Percentiles rank a stretch among this genome's conserved stretches.
phyloP scores from a whole-genome alignment of 169 alveolate genomes.

The Plasmodium inui region DNA sequence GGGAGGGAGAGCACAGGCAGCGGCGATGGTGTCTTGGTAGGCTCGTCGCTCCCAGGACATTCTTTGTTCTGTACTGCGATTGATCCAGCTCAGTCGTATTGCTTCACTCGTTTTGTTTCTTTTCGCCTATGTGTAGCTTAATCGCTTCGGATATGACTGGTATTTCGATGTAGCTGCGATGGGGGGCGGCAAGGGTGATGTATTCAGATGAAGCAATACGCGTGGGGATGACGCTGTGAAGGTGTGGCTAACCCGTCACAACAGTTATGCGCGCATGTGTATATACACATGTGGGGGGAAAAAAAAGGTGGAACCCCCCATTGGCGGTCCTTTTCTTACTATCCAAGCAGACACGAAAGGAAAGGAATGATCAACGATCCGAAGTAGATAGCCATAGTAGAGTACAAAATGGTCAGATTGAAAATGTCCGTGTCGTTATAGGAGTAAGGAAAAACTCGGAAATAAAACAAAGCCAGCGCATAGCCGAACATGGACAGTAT shows the following conservation, averaged over 20 bases:
- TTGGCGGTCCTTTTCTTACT: conserved; percentile 10
- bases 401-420: conserved; percentile 55
- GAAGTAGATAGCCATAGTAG: conserved; percentile 67
- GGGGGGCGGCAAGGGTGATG: no score
- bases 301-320: neutral
- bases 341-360: conserved; percentile 58
- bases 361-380: conserved; percentile 63
- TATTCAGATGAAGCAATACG: no score
- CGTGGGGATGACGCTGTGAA: neutral
- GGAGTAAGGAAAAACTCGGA: conserved; percentile 69
- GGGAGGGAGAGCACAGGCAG: neutral
- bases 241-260: neutral
- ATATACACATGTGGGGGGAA: neutral
- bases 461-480: conserved; percentile 70
- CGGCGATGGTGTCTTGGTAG: neutral
- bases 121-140: conserved; percentile 71
- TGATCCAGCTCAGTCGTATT: neutral
- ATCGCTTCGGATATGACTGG: conserved; percentile 73
- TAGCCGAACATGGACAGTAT: conserved; percentile 73
- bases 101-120: conserved; percentile 8
- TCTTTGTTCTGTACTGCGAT: neutral
- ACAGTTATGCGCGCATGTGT: neutral
- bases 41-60: neutral
- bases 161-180: conserved; percentile 63
- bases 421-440: conserved; percentile 66